These are phyloP conservation scores for Hippophae gyantsensis DNA, from an alignment of 306 rosid species.

Conservation along the genomic window DNA sequence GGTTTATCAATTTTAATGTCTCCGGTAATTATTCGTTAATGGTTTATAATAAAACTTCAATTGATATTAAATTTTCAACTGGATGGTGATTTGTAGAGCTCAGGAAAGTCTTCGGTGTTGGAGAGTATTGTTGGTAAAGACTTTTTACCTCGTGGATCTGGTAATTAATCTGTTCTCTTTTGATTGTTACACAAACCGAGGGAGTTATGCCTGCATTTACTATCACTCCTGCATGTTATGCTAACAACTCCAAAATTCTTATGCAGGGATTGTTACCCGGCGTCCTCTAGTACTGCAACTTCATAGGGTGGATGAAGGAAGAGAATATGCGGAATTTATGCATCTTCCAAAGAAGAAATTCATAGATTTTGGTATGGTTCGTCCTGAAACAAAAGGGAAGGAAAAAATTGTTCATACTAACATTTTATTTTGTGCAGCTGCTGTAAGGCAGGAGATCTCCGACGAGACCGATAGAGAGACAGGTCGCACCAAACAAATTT, in stretches of 20 bases:
- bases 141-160: slow-evolving; percentile 38
- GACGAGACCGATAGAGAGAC: slow-evolving; percentile 45
- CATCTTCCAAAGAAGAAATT: slow-evolving; percentile 71
- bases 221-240: background rate
- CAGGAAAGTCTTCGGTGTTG: slow-evolving; percentile 94
- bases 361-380: slow-evolving; percentile 57
- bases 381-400: background rate
- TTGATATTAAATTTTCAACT: background rate
- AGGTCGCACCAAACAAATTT: slow-evolving; percentile 29
- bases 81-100: slow-evolving; percentile 41
- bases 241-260: slow-evolving; percentile 1
- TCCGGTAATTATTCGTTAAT: background rate
- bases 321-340: slow-evolving; percentile 87
- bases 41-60: background rate
- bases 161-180: slow-evolving; percentile 9
- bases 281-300: slow-evolving; percentile 95
- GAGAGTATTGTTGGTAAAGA: slow-evolving; percentile 94
- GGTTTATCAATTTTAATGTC: background rate
- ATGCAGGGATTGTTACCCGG: slow-evolving; percentile 80
- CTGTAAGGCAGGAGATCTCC: slow-evolving; percentile 28
- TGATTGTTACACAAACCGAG: background rate
- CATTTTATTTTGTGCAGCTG: slow-evolving; percentile 16
- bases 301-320: slow-evolving; percentile 61
- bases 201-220: background rate
- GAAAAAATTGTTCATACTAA: background rate